Percentiles rank a stretch among this genome's conserved stretches.
Evolutionary conservation across 2,329 filamentous ascomycete genomes (phyloP).

Genomic region (Alternaria solani): DNA sequence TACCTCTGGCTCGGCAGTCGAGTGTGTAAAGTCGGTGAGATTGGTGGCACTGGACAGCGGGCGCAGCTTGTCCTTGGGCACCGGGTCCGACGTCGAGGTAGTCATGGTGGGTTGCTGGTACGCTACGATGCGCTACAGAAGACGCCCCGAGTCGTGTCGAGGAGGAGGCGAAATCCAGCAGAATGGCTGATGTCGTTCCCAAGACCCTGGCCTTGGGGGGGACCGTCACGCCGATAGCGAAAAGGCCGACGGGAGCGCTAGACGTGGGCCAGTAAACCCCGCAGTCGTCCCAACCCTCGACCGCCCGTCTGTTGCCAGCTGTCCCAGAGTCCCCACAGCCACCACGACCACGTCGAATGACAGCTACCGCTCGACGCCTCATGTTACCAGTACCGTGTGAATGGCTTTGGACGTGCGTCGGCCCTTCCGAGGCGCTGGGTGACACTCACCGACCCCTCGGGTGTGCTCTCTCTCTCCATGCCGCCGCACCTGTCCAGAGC

Average conservation of each 20-base stretch:
- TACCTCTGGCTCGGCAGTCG: slow-evolving; percentile 30
- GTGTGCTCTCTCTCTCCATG: slow-evolving; percentile 10
- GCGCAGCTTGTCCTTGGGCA: slow-evolving; percentile 18
- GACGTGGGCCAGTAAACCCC: slow-evolving; percentile 18
- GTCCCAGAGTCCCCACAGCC: slow-evolving; percentile 17
- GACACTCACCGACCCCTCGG: slow-evolving; percentile 17
- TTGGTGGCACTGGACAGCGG: slow-evolving; percentile 33
- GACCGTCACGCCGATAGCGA: slow-evolving; percentile 21
- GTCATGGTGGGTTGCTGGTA: slow-evolving; percentile 16
- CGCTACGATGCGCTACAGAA: slow-evolving; percentile 11
- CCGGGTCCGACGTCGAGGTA: slow-evolving; percentile 9
- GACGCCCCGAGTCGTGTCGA: slow-evolving; percentile 20
- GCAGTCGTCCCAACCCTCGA: slow-evolving; percentile 16
- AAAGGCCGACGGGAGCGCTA: slow-evolving; percentile 23
- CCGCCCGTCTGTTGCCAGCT: slow-evolving; percentile 19
- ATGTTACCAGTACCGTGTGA: slow-evolving; percentile 7
- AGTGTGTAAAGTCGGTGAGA: slow-evolving; percentile 28
- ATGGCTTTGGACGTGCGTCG: slow-evolving; percentile 12
- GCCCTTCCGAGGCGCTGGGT: slow-evolving; percentile 16
- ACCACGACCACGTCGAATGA: slow-evolving; percentile 15
- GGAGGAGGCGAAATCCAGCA: slow-evolving; percentile 27
- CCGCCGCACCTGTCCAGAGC: slow-evolving; percentile 7
- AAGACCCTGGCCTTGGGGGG: slow-evolving; percentile 26
- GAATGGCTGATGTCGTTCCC: slow-evolving; percentile 27
- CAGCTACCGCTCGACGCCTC: slow-evolving; percentile 14